Conservation (phyloP, 441 rosid species). For the Croton laevigatus region DNA sequence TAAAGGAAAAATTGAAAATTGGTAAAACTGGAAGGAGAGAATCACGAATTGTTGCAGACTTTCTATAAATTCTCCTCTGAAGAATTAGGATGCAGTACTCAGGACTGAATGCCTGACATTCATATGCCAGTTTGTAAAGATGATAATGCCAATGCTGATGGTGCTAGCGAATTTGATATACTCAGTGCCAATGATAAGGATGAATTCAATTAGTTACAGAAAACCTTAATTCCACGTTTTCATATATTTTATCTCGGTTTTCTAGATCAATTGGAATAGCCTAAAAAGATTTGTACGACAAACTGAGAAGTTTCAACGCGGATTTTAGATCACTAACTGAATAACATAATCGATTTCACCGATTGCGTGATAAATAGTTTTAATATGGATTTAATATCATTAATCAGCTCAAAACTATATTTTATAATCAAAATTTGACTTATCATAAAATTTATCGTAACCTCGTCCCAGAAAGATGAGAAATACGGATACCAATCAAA, state of each 20-base stretch:
- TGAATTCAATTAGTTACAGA: not conserved
- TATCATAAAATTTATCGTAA: not conserved
- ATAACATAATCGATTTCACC: not conserved
- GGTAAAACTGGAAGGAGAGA: not conserved
- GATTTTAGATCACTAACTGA: not conserved
- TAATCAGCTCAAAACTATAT: not conserved
- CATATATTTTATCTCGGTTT: too few relatives aligned
- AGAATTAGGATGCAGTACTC: too few relatives aligned
- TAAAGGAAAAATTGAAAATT: not conserved
- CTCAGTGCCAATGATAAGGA: not conserved
- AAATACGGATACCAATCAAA: not conserved
- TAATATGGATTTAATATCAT: not conserved
- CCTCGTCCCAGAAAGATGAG: not conserved
- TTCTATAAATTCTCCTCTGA: not conserved
- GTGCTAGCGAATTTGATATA: not conserved
- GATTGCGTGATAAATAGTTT: not conserved
- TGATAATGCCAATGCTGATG: not conserved
- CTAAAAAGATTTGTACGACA: not conserved
- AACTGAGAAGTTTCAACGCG: not conserved
- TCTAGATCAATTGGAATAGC: not conserved
- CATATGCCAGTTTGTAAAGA: not conserved
- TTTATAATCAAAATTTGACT: not conserved
- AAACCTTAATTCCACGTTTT: not conserved
- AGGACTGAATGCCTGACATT: not conserved
- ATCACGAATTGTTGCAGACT: not conserved